Base-by-base conservation (phyloP, 1,284 basidiomycete species). In the Taiwanofungus camphoratus region DNA sequence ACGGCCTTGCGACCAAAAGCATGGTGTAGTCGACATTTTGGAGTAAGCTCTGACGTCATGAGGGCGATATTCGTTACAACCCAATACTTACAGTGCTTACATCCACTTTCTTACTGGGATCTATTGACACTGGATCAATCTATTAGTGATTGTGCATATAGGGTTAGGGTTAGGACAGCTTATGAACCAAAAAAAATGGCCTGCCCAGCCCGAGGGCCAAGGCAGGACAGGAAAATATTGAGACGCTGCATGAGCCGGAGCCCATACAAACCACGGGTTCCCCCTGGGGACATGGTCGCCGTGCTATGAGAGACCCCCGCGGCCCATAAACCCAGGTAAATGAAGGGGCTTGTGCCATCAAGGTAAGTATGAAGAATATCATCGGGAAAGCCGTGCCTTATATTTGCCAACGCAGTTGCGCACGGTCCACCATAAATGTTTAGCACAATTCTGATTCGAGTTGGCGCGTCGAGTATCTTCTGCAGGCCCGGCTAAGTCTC, bases 221-320 rank as follows among this genome's bases (percentile, higher is more conserved):
- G 44, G 44, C 48, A 34, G 45, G 48, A 46, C 48, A 46, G 48
- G 48, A 30, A 50, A 61, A 61, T 61, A 61, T 61, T 61, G 49
- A 42, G 59, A 59, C 54, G 57, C 52, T 61, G 59, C 59, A 60
- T 56, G 59, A 50, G 46, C 55, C 58, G 55, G 52, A 59, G 58
- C 56, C 51, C 59, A 56, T 56, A 58, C 59, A 60, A 60, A 57
- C 59, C 54, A 42, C 50, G 27, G 45, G 51, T 34, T 45, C 48
- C 52, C 58, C 51, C 56, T 60, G 58, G 35, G 59, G 59, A 60
- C 59, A 60, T 18, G 53, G 59, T 60, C 59, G 59, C 59, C 59
- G 48, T 50, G 45, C 48, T 50, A 50, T 50, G 48, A 42, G 48
- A 50, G 48, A 36, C 42, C 48, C 48, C 45, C 42, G 39, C 45